A percentile compares a stretch with the other conserved stretches of the same genome.
These are phyloP conservation scores for Suhomyces faveliae DNA, from an alignment of 805 yeast genomes.

Conservation along the genomic window DNA sequence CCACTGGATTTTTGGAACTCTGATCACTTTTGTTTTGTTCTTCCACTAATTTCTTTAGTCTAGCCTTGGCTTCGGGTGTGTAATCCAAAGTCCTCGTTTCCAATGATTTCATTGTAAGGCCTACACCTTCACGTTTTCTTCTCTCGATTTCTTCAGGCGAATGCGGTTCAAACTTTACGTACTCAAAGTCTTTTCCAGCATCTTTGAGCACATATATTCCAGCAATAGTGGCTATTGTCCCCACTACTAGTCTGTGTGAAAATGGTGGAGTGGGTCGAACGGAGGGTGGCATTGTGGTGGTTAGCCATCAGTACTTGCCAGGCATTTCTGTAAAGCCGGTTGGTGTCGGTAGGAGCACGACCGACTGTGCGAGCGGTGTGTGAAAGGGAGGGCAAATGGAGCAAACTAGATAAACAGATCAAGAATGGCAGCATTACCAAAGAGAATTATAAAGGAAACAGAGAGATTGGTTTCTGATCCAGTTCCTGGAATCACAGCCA, in stretches of 20 bases:
- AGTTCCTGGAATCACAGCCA: constrained; percentile 92
- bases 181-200: constrained; percentile 40
- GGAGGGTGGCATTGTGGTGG: constrained; percentile 15
- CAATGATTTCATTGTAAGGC: constrained; percentile 27
- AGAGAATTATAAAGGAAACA: constrained; percentile 94
- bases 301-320: neutral
- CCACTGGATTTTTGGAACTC: neutral
- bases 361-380: neutral
- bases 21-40: constrained; percentile 13
- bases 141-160: constrained; percentile 38
- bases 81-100: constrained; percentile 40
- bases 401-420: neutral
- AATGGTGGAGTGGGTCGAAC: constrained; percentile 35
- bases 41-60: constrained; percentile 24
- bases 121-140: constrained; percentile 31
- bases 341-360: constrained; percentile 1
- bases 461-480: constrained; percentile 91
- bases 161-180: constrained; percentile 38
- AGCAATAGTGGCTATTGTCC: constrained; percentile 33
- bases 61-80: constrained; percentile 43
- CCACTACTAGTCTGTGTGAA: constrained; percentile 32
- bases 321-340: neutral
- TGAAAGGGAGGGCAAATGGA: neutral
- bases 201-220: constrained; percentile 36
- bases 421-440: constrained; percentile 66